phyloP scores from a whole-genome alignment of 2,329 filamentous ascomycete genomes.

The Torrubiellomyces zombiae region DNA sequence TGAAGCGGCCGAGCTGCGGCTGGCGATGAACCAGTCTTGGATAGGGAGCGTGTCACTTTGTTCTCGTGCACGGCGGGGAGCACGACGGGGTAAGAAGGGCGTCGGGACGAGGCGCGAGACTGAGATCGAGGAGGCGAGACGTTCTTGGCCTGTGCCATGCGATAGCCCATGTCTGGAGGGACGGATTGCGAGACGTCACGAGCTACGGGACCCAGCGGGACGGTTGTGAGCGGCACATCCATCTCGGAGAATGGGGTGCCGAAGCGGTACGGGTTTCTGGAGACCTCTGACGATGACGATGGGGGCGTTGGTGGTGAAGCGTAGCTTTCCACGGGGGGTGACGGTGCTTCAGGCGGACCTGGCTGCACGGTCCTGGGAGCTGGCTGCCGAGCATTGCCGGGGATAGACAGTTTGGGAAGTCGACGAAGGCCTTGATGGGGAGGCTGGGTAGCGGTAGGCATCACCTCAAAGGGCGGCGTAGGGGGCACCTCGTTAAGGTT shows the following conservation, averaged over 20 bases:
- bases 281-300: slow-evolving; percentile 41
- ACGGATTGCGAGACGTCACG: slow-evolving; percentile 80
- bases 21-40: slow-evolving; percentile 17
- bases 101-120: slow-evolving; percentile 40
- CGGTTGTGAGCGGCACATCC: slow-evolving; percentile 67
- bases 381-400: slow-evolving; percentile 18
- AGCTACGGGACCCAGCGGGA: slow-evolving; percentile 53
- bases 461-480: slow-evolving; percentile 53
- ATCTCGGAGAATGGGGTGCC: slow-evolving; percentile 83
- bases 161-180: slow-evolving; percentile 82
- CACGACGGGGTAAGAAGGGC: slow-evolving; percentile 51
- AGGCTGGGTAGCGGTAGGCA: slow-evolving; percentile 26
- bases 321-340: slow-evolving; percentile 29
- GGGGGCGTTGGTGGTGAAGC: slow-evolving; percentile 34
- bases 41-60: slow-evolving; percentile 23
- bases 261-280: slow-evolving; percentile 49
- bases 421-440: slow-evolving; percentile 39
- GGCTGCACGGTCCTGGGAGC: slow-evolving; percentile 9
- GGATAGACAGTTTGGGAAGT: slow-evolving; percentile 47
- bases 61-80: slow-evolving; percentile 57
- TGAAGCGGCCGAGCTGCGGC: slow-evolving; percentile 25
- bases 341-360: slow-evolving; percentile 7
- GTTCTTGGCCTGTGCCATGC: slow-evolving; percentile 21
- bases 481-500: slow-evolving; percentile 40
- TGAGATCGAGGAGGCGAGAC: slow-evolving; percentile 26